Base-by-base conservation (phyloP, 1,284 basidiomycete species). In the Austroboletus niveus region DNA sequence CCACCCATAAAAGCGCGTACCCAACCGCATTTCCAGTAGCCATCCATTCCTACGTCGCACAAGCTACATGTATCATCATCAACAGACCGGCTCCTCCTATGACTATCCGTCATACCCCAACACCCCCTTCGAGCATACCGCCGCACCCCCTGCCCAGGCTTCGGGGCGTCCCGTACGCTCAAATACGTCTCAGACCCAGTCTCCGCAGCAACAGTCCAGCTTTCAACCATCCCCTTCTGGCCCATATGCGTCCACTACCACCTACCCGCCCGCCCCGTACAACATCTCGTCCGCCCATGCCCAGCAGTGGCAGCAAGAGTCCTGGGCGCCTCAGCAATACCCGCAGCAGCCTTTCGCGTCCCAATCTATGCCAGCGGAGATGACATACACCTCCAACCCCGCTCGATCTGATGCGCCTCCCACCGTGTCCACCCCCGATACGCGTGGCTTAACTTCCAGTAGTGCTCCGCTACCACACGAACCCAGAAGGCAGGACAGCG, bases 61-160 rank as follows among this genome's bases (percentile, higher is more conserved):
- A 57, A 58, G 42, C 56, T 60, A 55, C 59, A 72, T 82, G 65
- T 85, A 86, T 65, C 73, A 76, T 45, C 72, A 74, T 53, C 71
- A 72, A 54, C 66, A 73, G 56, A 68, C 71, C 52, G 66, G 71
- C 59, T 65, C 68, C 53, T 69, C 65, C 38, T 85, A 87, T 65
- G 77, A 78, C 55, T 82, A 82, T 60, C 51, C 75, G 35, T 61
- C 71, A 36, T 80, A 78, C 57, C 68, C 74, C 8, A 60, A 69
- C 17, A 59, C 71, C 11, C 60, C 72, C n/a, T 78, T 73, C 55
- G 72, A 75, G 43, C 57, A 68, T 57, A 46, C 62, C 22, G 22
- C 4, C 49, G 58, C 75, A 64, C 60, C 65, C 68, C 58, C 69
- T 69, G 51, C 64, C 59, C 70, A 68, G 53, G 61, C 71, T 31